Conservation (phyloP, 1,139 yeast species). For the Geotrichum citri-aurantii region DNA sequence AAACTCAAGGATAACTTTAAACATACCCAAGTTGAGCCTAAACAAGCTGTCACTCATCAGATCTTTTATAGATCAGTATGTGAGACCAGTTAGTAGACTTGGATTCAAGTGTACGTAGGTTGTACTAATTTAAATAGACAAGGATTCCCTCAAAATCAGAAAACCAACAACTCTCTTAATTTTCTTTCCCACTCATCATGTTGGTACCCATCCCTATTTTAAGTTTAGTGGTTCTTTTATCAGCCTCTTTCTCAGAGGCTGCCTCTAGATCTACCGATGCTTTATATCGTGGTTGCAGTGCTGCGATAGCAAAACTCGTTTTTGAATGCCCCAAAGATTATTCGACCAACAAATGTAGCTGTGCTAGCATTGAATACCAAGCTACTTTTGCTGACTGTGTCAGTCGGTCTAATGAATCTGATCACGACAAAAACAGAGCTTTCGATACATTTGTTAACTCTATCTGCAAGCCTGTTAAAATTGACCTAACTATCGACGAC, state of each 20-base stretch:
- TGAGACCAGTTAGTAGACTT: background rate
- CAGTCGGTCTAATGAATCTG: background rate
- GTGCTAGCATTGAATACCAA: constrained; percentile 9
- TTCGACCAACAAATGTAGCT: background rate
- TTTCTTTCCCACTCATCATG: background rate
- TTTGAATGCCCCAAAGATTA: constrained; percentile 9
- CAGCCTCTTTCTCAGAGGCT: background rate
- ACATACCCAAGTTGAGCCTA: background rate
- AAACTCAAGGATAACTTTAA: background rate
- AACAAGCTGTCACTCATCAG: background rate
- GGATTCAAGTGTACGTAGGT: background rate
- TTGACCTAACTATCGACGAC: background rate
- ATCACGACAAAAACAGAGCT: background rate
- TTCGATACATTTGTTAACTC: background rate
- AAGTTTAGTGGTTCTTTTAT: background rate
- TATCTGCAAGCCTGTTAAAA: background rate
- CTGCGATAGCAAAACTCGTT: background rate
- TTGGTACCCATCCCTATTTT: background rate
- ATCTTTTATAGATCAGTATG: background rate
- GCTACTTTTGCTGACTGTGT: constrained; percentile 14
- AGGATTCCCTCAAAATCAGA: background rate
- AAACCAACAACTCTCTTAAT: too few species aligned
- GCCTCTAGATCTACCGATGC: background rate
- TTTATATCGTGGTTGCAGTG: constrained; percentile 5
- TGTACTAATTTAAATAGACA: background rate